Evolutionary conservation across 2,329 filamentous ascomycete genomes (phyloP).

Genomic region (Xylaria hypoxylon): DNA sequence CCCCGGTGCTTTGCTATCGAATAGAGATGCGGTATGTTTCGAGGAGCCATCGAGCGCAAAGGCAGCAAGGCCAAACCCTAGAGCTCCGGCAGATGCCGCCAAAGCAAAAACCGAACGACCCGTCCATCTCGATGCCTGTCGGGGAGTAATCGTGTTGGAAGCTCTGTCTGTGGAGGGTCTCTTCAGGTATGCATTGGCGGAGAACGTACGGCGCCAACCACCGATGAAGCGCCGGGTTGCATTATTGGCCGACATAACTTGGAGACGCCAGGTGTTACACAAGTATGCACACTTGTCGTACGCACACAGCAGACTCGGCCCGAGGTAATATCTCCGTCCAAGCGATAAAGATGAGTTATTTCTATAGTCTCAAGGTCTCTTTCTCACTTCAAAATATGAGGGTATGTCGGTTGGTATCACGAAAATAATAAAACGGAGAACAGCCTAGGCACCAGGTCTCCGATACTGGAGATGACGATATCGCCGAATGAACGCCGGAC

Average conservation of each 20-base stretch:
- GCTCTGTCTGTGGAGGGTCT: slow-evolving; percentile 22
- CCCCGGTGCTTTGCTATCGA: slow-evolving; percentile 46
- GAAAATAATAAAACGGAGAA: neutral
- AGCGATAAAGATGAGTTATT: neutral
- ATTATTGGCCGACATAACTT: slow-evolving; percentile 32
- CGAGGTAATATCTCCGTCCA: neutral
- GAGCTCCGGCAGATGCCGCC: slow-evolving; percentile 47
- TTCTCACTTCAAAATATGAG: neutral
- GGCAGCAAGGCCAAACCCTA: slow-evolving; percentile 50
- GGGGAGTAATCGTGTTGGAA: slow-evolving; percentile 6
- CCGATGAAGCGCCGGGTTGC: slow-evolving; percentile 34
- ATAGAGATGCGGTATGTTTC: slow-evolving; percentile 44
- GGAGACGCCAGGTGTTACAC: slow-evolving; percentile 20
- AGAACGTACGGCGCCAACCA: slow-evolving; percentile 29
- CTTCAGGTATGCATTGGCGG: slow-evolving; percentile 24
- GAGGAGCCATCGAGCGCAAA: slow-evolving; percentile 43
- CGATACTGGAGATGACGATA: neutral
- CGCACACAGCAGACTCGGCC: neutral
- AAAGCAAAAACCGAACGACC: slow-evolving; percentile 48
- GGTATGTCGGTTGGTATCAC: neutral
- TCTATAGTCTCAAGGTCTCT: neutral
- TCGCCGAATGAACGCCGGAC: slow-evolving; percentile 9
- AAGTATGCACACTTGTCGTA: slow-evolving; percentile 7
- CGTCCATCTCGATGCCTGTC: slow-evolving; percentile 45
- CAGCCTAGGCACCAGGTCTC: neutral